Evolutionary conservation across 441 rosid species (phyloP).

Genomic region (Macaranga tanarius): DNA sequence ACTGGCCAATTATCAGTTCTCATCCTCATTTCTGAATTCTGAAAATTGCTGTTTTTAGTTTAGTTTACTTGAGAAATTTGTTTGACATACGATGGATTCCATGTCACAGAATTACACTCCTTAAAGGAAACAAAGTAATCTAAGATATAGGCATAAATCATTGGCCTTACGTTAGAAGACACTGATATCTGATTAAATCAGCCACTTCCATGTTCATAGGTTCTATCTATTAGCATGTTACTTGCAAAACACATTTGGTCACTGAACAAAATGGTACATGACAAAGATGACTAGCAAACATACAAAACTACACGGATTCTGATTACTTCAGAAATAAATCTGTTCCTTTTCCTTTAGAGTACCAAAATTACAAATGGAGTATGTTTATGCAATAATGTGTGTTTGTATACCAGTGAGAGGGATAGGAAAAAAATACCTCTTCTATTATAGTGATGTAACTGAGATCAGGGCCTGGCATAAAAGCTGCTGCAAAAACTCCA

Average conservation of each 20-base stretch:
- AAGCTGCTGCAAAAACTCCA: slow-evolving; percentile 33
- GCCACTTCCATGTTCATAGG: neutral
- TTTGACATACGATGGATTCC: too few relatives aligned
- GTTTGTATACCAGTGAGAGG: neutral
- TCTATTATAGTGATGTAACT: neutral
- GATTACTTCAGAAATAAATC: neutral
- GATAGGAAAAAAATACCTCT: slow-evolving; percentile 20
- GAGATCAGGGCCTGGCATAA: slow-evolving; percentile 34
- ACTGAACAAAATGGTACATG: neutral
- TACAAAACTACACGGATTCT: neutral
- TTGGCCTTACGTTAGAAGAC: neutral
- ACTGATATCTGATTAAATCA: neutral
- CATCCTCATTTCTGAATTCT: too few relatives aligned
- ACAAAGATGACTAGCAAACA: neutral
- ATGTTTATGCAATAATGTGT: neutral
- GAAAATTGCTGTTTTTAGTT: too few relatives aligned
- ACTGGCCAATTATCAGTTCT: too few relatives aligned
- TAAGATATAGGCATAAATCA: neutral
- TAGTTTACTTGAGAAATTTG: too few relatives aligned
- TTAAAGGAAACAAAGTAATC: neutral
- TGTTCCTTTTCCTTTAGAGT: neutral
- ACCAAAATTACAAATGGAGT: neutral
- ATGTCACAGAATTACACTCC: neutral
- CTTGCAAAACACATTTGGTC: too few relatives aligned
- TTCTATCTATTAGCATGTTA: neutral